A percentile compares a stretch with the other conserved stretches of the same genome.
These are phyloP conservation scores for Trifolium subterraneum DNA, from an alignment of 306 rosid genomes.

Conservation along the genomic window DNA sequence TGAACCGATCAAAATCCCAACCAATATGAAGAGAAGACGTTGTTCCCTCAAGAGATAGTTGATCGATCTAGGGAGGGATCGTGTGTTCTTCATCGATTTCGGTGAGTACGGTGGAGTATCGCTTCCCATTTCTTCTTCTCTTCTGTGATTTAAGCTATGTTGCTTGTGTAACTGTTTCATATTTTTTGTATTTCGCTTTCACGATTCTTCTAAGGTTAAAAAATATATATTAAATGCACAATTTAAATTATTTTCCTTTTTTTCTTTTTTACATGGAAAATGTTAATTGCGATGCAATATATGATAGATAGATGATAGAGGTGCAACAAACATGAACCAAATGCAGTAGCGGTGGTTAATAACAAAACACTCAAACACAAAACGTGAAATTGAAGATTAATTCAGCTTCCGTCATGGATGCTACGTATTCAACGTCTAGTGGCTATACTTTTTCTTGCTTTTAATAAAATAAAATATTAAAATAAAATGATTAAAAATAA, in stretches of 20 bases:
- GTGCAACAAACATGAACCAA: background rate
- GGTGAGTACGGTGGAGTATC: conserved; percentile 70
- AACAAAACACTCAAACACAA: conserved; percentile 12
- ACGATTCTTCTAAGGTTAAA: background rate
- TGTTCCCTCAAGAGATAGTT: conserved; percentile 82
- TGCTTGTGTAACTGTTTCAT: conserved; percentile 81
- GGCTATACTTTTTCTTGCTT: background rate
- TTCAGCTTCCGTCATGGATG: conserved; percentile 21
- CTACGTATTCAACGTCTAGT: conserved; percentile 21
- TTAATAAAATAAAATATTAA: background rate
- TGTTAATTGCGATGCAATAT: background rate
- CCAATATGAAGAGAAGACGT: conserved; percentile 80
- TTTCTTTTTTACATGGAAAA: conserved; percentile 9
- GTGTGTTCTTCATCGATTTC: conserved; percentile 65
- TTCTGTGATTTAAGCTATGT: conserved; percentile 62
- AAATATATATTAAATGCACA: background rate
- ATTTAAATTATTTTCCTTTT: background rate
- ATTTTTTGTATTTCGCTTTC: background rate
- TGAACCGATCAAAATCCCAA: conserved; percentile 88
- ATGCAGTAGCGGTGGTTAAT: conserved; percentile 26
- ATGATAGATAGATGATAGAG: background rate
- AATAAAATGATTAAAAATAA: no score
- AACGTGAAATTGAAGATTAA: conserved; percentile 39
- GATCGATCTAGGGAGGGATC: conserved; percentile 92
- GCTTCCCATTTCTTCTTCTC: conserved; percentile 74